Base-by-base conservation (phyloP, 345 rosid genomes). In the Eucalyptus grandis region DNA sequence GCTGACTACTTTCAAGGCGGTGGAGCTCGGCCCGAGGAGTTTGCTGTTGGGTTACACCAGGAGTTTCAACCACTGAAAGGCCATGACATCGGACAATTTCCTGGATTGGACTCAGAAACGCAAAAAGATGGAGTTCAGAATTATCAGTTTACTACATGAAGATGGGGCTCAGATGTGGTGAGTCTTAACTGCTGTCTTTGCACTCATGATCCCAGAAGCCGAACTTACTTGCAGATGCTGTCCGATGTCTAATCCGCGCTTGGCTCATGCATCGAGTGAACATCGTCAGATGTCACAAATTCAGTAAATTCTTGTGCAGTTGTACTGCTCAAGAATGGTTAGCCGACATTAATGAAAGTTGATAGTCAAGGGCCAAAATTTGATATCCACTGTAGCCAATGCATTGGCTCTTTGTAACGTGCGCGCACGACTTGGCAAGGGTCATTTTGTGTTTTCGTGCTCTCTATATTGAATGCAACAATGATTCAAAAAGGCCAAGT, bases 1-100 rank as follows among this genome's bases (percentile, higher is more conserved):
- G 98, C 94, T 8, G 97, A 95, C 67, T 95, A 95, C 90, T 62
- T 96, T 69, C 92, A 90, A 92, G 95, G 92, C 2, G 93, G 92
- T 11, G 97, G 92, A 90, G 92, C 90, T 88, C 50, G 87, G 86
- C 95, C 94, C 0, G 96, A 96, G 87, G 97, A 96, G 88, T 96
- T 95, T 92, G 94, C 95, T 3, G 87, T 96, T 49, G 98, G 98
- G 85, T 92, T 97, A 86, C 92, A 95, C 80, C 92, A 93, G 4
- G 96, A 95, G 87, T 94, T 93, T 89, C 91, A 88, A 88, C 89
- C 94, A 56, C 94, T 94, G 40, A 86, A 90, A 82, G 96, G 97
- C 4, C 96, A 95, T 88, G 96, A 97, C 88, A 96, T 98, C 49
- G 99, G 99, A 40, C 99, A 94, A 89, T 97, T 97, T 90, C 93